These are phyloP conservation scores for Cyberlindnera euphorbiae DNA, from an alignment of 805 yeast genomes.

Conservation along the genomic window DNA sequence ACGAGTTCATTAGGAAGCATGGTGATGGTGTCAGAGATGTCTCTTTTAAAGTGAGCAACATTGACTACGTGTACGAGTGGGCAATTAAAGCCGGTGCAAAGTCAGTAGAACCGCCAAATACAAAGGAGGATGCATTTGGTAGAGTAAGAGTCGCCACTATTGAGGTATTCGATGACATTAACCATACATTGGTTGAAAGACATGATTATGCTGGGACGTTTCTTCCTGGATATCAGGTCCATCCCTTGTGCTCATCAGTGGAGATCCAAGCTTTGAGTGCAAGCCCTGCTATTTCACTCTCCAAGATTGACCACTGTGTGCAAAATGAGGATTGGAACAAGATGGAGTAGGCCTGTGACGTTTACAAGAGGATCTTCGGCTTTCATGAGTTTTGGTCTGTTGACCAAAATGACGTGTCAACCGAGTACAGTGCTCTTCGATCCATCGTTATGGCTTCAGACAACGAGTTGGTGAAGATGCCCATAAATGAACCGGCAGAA, in stretches of 20 bases:
- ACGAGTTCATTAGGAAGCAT: conserved; percentile 46
- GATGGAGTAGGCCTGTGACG: conserved; percentile 52
- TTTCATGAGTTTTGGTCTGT: conserved; percentile 83
- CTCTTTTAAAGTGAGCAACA: conserved; percentile 56
- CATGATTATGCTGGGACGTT: conserved; percentile 35
- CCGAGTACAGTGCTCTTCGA: conserved; percentile 62
- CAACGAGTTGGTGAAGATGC: conserved; percentile 66
- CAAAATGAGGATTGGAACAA: conserved; percentile 71
- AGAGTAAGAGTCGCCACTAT: conserved; percentile 47
- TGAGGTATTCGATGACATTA: conserved; percentile 53
- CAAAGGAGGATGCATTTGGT: conserved; percentile 44
- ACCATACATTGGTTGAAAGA: conserved; percentile 61
- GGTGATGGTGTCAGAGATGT: conserved; percentile 84
- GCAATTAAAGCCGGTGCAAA: conserved; percentile 54
- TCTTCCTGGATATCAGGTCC: conserved; percentile 43
- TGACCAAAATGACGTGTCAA: conserved; percentile 70
- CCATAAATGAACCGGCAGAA: conserved; percentile 78
- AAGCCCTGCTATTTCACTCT: conserved; percentile 36
- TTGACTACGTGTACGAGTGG: conserved; percentile 36
- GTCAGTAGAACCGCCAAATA: conserved; percentile 27
- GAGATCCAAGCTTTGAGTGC: conserved; percentile 6
- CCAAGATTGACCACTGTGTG: conserved; percentile 70
- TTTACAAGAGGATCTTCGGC: conserved; percentile 60
- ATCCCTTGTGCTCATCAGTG: not conserved
- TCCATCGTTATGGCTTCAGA: conserved; percentile 75